Conservation (phyloP, 768 basidiomycete species). For the Leucogyrophana mollusca region DNA sequence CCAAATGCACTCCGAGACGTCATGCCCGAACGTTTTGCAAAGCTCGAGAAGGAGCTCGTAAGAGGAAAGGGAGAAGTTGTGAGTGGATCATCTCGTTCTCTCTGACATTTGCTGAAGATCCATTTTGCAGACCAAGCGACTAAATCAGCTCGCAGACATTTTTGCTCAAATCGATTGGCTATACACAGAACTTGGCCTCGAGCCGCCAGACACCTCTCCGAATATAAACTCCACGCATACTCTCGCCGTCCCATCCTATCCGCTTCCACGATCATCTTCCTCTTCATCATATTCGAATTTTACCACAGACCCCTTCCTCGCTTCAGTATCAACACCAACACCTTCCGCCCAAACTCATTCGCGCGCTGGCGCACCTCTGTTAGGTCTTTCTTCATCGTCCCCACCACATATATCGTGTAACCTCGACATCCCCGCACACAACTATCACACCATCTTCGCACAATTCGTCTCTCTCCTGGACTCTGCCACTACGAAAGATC, state of each 20-base stretch:
- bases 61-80: constrained; percentile 87
- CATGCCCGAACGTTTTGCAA: constrained; percentile 76
- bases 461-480: constrained; percentile 64
- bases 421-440: constrained; percentile 30
- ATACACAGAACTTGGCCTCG: constrained; percentile 77
- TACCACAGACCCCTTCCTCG: constrained; percentile 26
- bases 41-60: constrained; percentile 80
- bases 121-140: constrained; percentile 58
- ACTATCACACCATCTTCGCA: constrained; percentile 60
- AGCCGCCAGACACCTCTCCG: constrained; percentile 52
- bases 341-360: constrained; percentile 41
- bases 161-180: constrained; percentile 83
- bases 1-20: constrained; percentile 59
- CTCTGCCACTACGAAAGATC: constrained; percentile 22
- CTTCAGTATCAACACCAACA: constrained; percentile 42
- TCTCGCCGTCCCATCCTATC: constrained; percentile 35
- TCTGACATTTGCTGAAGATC: constrained; percentile 2
- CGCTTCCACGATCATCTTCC: constrained; percentile 45
- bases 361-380: constrained; percentile 34
- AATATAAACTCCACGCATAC: constrained; percentile 35
- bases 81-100: constrained; percentile 27
- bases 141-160: constrained; percentile 57
- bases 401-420: constrained; percentile 6
- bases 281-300: constrained; percentile 18
- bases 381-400: constrained; percentile 21